Base-by-base conservation (phyloP, 768 basidiomycete species). In the Tulasnella sp. region DNA sequence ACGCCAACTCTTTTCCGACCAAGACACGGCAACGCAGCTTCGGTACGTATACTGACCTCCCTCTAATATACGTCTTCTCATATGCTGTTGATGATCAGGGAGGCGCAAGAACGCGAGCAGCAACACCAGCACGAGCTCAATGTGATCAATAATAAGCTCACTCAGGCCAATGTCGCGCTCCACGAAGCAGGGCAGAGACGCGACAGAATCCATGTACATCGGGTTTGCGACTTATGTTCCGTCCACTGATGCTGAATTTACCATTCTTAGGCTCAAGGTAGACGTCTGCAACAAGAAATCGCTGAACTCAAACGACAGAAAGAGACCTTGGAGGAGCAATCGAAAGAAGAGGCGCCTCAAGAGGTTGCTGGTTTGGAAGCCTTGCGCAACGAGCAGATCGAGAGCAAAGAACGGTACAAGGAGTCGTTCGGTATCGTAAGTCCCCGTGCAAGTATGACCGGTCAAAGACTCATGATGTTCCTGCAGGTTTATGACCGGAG, bases 341-440 rank as follows among this genome's bases (percentile, higher is more conserved):
- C 84, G 14, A 90, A 89, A 72, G 89, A 90, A 22, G 89, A 90
- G 14, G 81, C 89, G 78, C 89, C 90, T 1, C 85, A 85, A 7
- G 84, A 85, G 75, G 81, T 90, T n/a, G 81, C 84, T 26, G 85
- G 83, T 16, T 80, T 90, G 75, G 90, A 88, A 75, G 35, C 84
- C 77, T 36, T 41, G 36, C 40, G 11, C 26, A 14, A 91, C 89
- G 87, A 87, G 66, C 82, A 84, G 0, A 81, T 87, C 74, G 79
- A 68, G 0, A 88, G 90, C 72, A 88, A 86, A 75, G 81, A 79
- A 4, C 77, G 77, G 8, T 16, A 44, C 6, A 73, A 34, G 42
- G 66, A 7, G 14, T 26, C 71, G n/a, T 73, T 73, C 66, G 32
- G 22, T 75, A 86, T 29, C 9, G 72, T 74, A 52, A 34, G 73